phyloP scores from a whole-genome alignment of 805 yeast genomes.

The Suhomyces pyralidae region DNA sequence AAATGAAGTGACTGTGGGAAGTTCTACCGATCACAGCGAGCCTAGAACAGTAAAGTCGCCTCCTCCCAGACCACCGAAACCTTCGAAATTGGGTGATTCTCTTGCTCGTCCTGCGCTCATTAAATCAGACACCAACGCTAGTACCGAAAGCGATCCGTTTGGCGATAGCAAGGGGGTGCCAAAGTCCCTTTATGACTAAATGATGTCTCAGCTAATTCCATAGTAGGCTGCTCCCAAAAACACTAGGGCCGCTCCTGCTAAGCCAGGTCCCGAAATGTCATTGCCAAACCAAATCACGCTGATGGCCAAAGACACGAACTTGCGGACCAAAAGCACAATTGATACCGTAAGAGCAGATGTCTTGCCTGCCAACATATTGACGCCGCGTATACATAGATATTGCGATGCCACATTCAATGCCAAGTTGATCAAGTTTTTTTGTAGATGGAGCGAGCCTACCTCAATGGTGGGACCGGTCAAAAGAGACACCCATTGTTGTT shows the following conservation, averaged over 20 bases:
- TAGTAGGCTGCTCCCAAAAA: slow-evolving; percentile 11
- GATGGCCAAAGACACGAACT: slow-evolving; percentile 56
- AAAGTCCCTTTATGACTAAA: neutral
- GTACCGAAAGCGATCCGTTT: slow-evolving; percentile 37
- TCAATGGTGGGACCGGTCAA: slow-evolving; percentile 4
- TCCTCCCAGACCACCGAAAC: slow-evolving; percentile 25
- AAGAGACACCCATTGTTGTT: slow-evolving; percentile 8
- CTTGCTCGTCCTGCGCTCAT: slow-evolving; percentile 10
- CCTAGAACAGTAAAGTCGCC: slow-evolving; percentile 24
- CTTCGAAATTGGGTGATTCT: no score
- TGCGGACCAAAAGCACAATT: slow-evolving; percentile 57
- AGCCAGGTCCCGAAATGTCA: slow-evolving; percentile 33
- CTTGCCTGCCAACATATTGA: slow-evolving; percentile 55
- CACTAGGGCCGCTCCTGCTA: slow-evolving; percentile 50
- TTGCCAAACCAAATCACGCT: slow-evolving; percentile 55
- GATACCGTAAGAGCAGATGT: slow-evolving; percentile 64
- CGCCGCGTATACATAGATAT: slow-evolving; percentile 61
- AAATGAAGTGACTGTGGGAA: slow-evolving; percentile 9
- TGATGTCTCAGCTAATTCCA: neutral
- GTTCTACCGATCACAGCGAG: slow-evolving; percentile 15
- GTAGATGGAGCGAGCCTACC: slow-evolving; percentile 2
- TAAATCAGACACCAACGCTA: slow-evolving; percentile 23
- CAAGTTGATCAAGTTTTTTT: slow-evolving; percentile 13
- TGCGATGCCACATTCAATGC: slow-evolving; percentile 20
- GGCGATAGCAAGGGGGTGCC: slow-evolving; percentile 27